phyloP scores from a whole-genome alignment of 805 yeast species.

The Saccharomyces mikatae region DNA sequence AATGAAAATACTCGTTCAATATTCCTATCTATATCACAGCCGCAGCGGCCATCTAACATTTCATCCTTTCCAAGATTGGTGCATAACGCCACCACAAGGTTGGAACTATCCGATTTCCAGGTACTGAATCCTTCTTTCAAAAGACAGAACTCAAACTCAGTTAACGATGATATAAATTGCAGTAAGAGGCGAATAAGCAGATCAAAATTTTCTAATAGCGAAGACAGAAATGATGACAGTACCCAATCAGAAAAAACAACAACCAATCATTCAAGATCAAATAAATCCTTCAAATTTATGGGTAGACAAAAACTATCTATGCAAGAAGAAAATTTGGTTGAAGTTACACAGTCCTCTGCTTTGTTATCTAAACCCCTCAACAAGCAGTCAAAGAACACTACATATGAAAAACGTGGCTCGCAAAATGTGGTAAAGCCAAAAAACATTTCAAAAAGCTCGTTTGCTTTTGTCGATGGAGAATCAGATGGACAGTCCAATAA shows the following conservation, averaged over 20 bases:
- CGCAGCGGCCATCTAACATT: not conserved
- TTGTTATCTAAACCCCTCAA: not conserved
- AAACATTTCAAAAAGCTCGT: not conserved
- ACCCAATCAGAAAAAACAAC: not conserved
- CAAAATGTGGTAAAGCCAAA: not conserved
- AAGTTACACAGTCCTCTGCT: not conserved
- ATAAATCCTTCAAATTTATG: not conserved
- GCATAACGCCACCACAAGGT: not conserved
- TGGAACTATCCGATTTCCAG: not conserved
- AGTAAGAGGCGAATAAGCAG: not conserved
- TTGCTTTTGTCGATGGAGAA: not conserved
- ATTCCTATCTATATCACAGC: not conserved
- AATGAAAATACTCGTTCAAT: not conserved
- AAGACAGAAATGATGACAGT: not conserved
- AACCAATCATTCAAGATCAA: not conserved
- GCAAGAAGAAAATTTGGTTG: not conserved
- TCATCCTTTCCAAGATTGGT: not conserved
- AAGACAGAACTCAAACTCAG: not conserved
- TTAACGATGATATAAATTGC: not conserved
- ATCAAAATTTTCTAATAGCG: not conserved
- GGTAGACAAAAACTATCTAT: not conserved
- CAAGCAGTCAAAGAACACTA: not conserved
- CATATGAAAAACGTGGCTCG: not conserved
- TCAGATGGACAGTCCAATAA: not conserved
- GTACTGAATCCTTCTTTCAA: not conserved